Evolutionary conservation across 106 monocot species (phyloP).

Genomic region (Dioscorea zingiberensis): DNA sequence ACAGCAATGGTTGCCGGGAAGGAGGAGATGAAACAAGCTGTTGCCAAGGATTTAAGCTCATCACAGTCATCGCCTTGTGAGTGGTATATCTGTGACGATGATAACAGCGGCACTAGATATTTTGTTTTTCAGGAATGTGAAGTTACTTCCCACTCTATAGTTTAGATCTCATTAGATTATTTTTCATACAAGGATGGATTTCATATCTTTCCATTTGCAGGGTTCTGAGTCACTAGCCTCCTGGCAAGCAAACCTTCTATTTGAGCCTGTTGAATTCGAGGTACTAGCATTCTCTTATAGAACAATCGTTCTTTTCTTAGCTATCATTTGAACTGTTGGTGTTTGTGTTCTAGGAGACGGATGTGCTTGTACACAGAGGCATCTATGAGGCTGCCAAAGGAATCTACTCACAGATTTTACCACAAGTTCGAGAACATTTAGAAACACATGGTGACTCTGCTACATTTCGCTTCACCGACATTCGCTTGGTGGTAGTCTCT

Average conservation of each 20-base stretch:
- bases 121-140: slow-evolving; percentile 78
- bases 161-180: background rate
- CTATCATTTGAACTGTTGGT: background rate
- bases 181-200: background rate
- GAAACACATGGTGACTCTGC: slow-evolving; percentile 33
- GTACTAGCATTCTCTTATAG: slow-evolving; percentile 15
- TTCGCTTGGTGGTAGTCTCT: slow-evolving; percentile 81
- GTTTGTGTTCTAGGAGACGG: slow-evolving; percentile 40
- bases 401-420: slow-evolving; percentile 73
- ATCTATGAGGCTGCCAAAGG: slow-evolving; percentile 95
- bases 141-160: background rate
- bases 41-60: slow-evolving; percentile 70
- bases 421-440: slow-evolving; percentile 51
- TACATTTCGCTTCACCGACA: slow-evolving; percentile 73
- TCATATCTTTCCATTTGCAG: slow-evolving; percentile 26
- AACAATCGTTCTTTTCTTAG: too few species aligned
- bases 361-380: slow-evolving; percentile 86
- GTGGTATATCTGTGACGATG: slow-evolving; percentile 92
- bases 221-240: slow-evolving; percentile 85
- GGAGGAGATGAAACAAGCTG: slow-evolving; percentile 61
- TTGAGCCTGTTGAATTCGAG: slow-evolving; percentile 91
- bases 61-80: slow-evolving; percentile 55
- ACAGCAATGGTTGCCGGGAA: slow-evolving; percentile 75
- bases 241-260: slow-evolving; percentile 95
- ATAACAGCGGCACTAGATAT: slow-evolving; percentile 54